Evolutionary conservation across 805 yeast genomes (phyloP), one percentile per base, ranked within the genome.

Genomic region (Citeromyces matritensis): DNA sequence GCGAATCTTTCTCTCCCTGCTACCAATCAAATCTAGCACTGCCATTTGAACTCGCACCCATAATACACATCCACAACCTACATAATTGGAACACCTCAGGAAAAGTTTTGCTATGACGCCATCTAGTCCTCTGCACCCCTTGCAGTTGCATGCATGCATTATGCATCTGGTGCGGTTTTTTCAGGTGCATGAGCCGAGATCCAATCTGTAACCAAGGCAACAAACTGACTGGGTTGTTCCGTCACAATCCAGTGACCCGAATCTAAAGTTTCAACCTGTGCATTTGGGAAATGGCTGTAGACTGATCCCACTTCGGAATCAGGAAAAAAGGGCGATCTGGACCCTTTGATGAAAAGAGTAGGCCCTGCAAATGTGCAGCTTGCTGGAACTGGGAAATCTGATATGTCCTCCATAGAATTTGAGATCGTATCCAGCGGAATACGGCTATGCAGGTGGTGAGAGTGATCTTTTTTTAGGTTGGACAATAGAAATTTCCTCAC

Each of bases 181-280:
- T 11, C 15, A 26, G n/a, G 29, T 13, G 17, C 14, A 13, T 26
- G n/a, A 9, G 9, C 19, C 15, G n/a, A 13, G 29, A 31, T 31
- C 56, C 55, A 86, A 15, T 73, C 75, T 21, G 57, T 58, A 8
- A 81, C 69, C 5, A 60, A 52, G 6, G 61, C 65, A 27, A 80
- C 61, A 42, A 88, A 84, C 44, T 76, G 85, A 11, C 60, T 41
- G 4, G 94, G 88, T 40, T 74, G 73, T 45, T 86, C 95, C 24
- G 82, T 71, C 36, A 86, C 81, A 3, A 86, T 69, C 94, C 96
- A 88, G 51, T 88, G 98, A 4, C 95, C 94, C 2, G 83, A 65
- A 23, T 81, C 74, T 15, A 91, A 58, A 42, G 77, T 88, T 31
- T 65, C 56, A 9, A 79, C 54, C 36, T 70, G 75, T 44, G 75